Percentiles rank a stretch among this genome's conserved stretches.
phyloP scores from a whole-genome alignment of 768 basidiomycete genomes.

The Dacryopinax primogenitus region DNA sequence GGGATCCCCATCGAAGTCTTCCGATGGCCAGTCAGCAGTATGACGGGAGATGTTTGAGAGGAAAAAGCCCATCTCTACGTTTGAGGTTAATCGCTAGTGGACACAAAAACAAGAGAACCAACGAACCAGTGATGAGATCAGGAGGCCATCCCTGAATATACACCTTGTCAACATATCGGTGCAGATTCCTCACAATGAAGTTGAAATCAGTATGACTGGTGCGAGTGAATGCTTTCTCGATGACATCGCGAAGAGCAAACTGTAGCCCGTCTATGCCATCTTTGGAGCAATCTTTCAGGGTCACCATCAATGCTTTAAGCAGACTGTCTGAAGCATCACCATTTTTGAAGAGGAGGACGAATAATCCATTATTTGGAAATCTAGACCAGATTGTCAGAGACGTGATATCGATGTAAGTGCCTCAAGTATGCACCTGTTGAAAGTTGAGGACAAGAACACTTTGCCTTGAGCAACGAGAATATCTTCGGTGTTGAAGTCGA shows the following conservation, averaged over 20 bases:
- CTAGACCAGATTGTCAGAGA: slow-evolving; percentile 27
- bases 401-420: not conserved
- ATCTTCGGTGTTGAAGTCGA: slow-evolving; percentile 43
- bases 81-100: not conserved
- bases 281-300: not conserved
- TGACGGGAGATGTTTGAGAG: slow-evolving; percentile 44
- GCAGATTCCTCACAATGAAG: slow-evolving; percentile 43
- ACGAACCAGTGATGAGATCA: slow-evolving; percentile 47
- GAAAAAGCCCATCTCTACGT: slow-evolving; percentile 44
- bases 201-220: slow-evolving; percentile 30
- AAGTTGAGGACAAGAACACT: slow-evolving; percentile 40
- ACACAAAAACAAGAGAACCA: not conserved
- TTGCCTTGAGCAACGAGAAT: slow-evolving; percentile 45
- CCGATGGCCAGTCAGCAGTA: slow-evolving; percentile 41
- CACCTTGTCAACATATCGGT: slow-evolving; percentile 44
- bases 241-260: not conserved
- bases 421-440: slow-evolving; percentile 19
- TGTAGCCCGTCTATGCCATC: not conserved
- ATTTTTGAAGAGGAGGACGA: slow-evolving; percentile 43
- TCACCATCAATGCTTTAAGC: not conserved
- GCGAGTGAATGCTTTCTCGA: not conserved
- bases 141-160: slow-evolving; percentile 41
- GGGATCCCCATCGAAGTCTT: slow-evolving; percentile 43
- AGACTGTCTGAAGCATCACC: not conserved
- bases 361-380: slow-evolving; percentile 44